Base-by-base conservation (phyloP, 2,329 filamentous ascomycete genomes). In the Sordariomycetes sp. region DNA sequence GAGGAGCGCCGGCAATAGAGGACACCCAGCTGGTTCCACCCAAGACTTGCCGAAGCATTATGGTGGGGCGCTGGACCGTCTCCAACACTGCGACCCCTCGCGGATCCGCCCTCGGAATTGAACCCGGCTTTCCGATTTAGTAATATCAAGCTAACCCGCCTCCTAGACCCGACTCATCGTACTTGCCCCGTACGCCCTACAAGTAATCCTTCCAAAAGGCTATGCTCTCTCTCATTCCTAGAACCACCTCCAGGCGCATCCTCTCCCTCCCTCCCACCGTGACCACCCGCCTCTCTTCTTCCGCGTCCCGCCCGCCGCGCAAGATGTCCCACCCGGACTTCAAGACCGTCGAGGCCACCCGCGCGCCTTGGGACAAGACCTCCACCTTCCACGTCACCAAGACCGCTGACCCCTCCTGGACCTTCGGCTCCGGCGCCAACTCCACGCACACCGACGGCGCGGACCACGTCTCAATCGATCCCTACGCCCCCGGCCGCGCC, bases 391-490 rank as follows among this genome's bases (percentile, higher is more conserved):
- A 70, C 59, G 81, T 76, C 69, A 86, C 80, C 22, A 78, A 89
- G 66, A 84, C 86, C 1, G 72, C 76, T n/a, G 70, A 78, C 22
- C 83, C 88, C 0, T 66, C 72, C 52, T 91, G 88, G 88, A 74
- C 75, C 45, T 76, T 78, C 59, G 87, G 87, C 57, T 67, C 74
- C 54, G 87, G 87, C 62, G 76, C 81, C 60, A 90, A 89, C 72
- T 68, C 74, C 25, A 68, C 71, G 32, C 60, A 65, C 58, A 58
- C 62, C 45, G 59, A 62, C 20, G 59, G 61, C 60, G 58, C 58
- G 39, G 59, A 52, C 57, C 89, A 96, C 72, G 70, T 92, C 62
- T 74, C 84, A 65, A 95, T 96, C 64, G 86, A 96, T 69, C 91
- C 91, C 0, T 84, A 91, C 68, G 85, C 78, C 58, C 74, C 82